Base-by-base conservation (phyloP, 1,139 yeast species). In the Zygosaccharomyces sapae region DNA sequence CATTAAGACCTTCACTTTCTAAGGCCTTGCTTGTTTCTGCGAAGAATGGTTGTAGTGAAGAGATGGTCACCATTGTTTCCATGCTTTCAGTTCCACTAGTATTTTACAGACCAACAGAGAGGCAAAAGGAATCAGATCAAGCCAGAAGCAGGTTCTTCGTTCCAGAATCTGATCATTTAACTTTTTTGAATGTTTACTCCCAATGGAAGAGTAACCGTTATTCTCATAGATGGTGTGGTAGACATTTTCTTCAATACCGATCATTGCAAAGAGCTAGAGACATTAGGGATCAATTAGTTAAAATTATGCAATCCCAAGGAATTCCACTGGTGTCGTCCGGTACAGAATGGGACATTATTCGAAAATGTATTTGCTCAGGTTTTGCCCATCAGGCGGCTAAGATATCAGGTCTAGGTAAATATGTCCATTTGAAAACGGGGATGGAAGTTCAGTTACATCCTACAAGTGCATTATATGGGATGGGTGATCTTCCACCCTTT, bases 21-120 rank as follows among this genome's bases (percentile, higher is more conserved):
- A 86, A 88, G 61, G 68, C 88, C 10, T 71, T 92, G 3, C 67
- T 90, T 20, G 67, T 79, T 33, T 77, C 96, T 0, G 63, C 76
- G 0, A 75, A 76, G 41, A 79, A 80, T 55, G 76, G 73, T 1
- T 92, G 97, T 57, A 77, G 88, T 2, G 76, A 75, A 29, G 97
- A 92, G 56, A 76, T 87, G 62, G 57, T 87, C 9, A 81, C 83
- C 1, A 86, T 92, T 40, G 96, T 90, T 13, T 79, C 97, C 1
- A 86, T 92, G 95, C 70, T 92, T 16, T 86, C 96, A 0, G 95
- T 89, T 0, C 94, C 95, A 0, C 75, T 75, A 29, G 84, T 89
- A 6, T 92, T 83, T 59, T 71, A 78, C 51, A 71, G 97, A 30
- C 95, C 97, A 0, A 83, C 77, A 49, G 94, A 86, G 54, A 69